Evolutionary conservation across 306 rosid species (phyloP).

Genomic region (Castanopsis chinensis): DNA sequence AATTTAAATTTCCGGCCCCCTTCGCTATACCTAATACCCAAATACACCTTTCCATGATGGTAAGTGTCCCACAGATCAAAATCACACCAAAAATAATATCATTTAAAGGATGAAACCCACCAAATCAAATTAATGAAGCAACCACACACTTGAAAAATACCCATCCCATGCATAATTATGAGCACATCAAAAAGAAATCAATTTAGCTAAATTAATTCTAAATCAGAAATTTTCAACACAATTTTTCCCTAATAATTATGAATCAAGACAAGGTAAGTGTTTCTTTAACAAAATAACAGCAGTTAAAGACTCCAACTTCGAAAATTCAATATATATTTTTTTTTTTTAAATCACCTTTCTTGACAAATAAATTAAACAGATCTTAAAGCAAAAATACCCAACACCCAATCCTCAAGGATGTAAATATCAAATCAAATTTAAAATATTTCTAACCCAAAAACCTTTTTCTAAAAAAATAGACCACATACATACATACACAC

Average conservation of each 20-base stretch:
- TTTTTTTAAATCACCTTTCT: background rate
- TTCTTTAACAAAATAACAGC: background rate
- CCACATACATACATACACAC: background rate
- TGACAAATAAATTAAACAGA: background rate
- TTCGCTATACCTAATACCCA: conserved; percentile 15
- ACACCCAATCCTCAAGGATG: too few species aligned
- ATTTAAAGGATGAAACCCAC: background rate
- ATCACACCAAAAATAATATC: background rate
- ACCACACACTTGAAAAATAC: conserved; percentile 10
- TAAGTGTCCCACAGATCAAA: background rate
- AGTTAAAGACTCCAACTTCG: background rate
- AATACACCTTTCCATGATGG: conserved; percentile 2
- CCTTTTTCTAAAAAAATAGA: too few species aligned
- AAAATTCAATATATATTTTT: background rate
- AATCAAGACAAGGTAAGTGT: background rate
- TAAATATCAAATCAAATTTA: too few species aligned
- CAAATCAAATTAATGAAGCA: background rate
- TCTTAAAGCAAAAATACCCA: too few species aligned
- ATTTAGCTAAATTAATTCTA: background rate
- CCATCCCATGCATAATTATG: background rate
- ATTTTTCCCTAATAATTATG: background rate
- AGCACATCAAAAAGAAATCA: background rate
- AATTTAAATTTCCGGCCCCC: conserved; percentile 25
- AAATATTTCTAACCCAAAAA: background rate
- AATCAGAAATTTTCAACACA: background rate